Evolutionary conservation across 345 rosid genomes (phyloP).

Genomic region (Laguncularia racemosa): DNA sequence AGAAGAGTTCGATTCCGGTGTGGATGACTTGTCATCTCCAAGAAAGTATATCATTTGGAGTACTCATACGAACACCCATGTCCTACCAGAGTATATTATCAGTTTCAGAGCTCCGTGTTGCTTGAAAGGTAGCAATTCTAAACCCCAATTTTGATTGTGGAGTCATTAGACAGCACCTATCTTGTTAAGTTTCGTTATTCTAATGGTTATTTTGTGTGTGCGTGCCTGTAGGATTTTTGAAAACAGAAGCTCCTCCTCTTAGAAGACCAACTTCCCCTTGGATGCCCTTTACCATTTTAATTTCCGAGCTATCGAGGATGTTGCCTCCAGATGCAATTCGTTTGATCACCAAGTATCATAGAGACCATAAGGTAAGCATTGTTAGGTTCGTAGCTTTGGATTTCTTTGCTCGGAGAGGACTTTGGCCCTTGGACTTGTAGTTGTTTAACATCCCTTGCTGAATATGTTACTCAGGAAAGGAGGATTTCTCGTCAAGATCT

Average conservation of each 20-base stretch:
- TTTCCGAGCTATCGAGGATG: constrained; percentile 49
- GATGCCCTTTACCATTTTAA: constrained; percentile 62
- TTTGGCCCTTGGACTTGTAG: neutral
- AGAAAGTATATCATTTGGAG: constrained; percentile 15
- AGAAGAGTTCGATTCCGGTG: constrained; percentile 13
- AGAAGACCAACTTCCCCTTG: constrained; percentile 59
- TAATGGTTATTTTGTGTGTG: neutral
- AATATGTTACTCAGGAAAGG: constrained; percentile 33
- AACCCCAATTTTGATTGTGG: neutral
- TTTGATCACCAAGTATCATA: constrained; percentile 42
- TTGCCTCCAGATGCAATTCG: constrained; percentile 31
- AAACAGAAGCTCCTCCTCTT: constrained; percentile 12
- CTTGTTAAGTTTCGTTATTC: neutral
- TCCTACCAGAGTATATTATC: constrained; percentile 12
- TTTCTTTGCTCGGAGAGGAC: constrained; percentile 4
- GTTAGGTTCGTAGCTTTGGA: neutral
- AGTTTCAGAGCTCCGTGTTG: constrained; percentile 15
- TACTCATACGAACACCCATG: constrained; percentile 17
- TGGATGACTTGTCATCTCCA: constrained; percentile 14
- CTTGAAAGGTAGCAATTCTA: constrained; percentile 1
- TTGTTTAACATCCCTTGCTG: too few relatives aligned
- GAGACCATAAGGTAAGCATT: constrained; percentile 39
- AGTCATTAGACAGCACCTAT: neutral
- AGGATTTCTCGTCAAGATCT: constrained; percentile 59
- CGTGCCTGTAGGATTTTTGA: constrained; percentile 21